Evolutionary conservation across 352 stramenopile species (phyloP).

Genomic region (Pythium volutum): DNA sequence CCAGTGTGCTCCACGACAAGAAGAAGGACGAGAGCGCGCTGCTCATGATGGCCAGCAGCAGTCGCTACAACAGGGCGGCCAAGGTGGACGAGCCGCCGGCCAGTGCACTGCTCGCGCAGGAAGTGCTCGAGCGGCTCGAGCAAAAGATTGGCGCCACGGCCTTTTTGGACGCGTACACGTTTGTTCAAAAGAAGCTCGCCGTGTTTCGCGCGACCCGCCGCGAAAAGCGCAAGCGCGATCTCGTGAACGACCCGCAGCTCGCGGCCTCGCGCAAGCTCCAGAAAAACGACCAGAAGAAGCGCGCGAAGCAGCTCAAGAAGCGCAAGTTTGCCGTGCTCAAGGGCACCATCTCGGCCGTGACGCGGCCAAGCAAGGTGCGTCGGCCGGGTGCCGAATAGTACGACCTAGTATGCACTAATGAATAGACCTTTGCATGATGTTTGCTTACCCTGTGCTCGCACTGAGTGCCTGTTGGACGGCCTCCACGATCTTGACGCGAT

Average conservation of each 20-base stretch:
- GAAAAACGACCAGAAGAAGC: constrained; percentile 84
- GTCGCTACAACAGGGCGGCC: background rate
- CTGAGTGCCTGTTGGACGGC: constrained; percentile 6
- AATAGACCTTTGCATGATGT: constrained; percentile 7
- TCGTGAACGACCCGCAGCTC: constrained; percentile 69
- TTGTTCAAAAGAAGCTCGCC: constrained; percentile 80
- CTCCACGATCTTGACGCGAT: constrained; percentile 70
- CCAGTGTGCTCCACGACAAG: constrained; percentile 49
- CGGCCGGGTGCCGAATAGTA: constrained; percentile 56
- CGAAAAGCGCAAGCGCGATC: constrained; percentile 74
- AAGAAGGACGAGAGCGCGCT: constrained; percentile 36
- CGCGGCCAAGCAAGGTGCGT: constrained; percentile 50
- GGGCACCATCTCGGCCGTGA: constrained; percentile 60
- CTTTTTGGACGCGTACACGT: constrained; percentile 82
- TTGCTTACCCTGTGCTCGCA: background rate
- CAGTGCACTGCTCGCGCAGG: constrained; percentile 64
- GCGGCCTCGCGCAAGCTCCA: constrained; percentile 78
- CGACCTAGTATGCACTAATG: background rate
- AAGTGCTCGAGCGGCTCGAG: constrained; percentile 87
- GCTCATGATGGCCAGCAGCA: constrained; percentile 12
- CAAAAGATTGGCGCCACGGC: constrained; percentile 59
- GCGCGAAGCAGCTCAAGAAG: constrained; percentile 84
- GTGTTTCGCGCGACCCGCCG: constrained; percentile 69
- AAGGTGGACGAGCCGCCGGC: constrained; percentile 32
- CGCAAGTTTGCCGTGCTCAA: constrained; percentile 87